Base-by-base conservation (phyloP, 2,329 filamentous ascomycete species). In the Metarhizium sp. region DNA sequence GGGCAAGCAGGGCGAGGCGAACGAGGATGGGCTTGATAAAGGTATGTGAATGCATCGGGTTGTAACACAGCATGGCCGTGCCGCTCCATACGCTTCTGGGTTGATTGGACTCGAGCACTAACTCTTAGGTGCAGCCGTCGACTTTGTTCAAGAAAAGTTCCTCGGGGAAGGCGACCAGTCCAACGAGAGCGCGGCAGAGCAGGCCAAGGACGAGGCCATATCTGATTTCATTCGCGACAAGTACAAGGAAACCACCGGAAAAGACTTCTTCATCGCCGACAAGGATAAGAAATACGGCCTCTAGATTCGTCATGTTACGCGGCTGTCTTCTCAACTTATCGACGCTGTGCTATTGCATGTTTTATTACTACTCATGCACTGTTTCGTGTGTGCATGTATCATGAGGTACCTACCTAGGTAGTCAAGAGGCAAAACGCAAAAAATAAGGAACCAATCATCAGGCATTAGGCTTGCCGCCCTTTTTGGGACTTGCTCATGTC, bases 1-100 rank as follows among this genome's bases (percentile, higher is more conserved):
- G 89, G 89, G 89, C 42, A 72, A 72, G 38, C 75, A 88, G 70
- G 84, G 85, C 67, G 89, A 92, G 79, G 85, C 90, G 80, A 87
- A 91, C 63, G 88, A 94, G 71, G 88, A 92, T 66, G 73, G 70
- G n/a, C 80, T 94, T 53, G 89, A 94, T 74, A 94, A 94, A 75
- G 85, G 88, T 90, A 59, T 29, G 58, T 58, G 20, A 49, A 13
- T 16, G 4, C 16, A 49, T 16, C 13, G 11, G 14, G 13, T 5
- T 40, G 38, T 13, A 14, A 40, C 14, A 16, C 11, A 16, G 14
- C 38, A 40, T 40, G 38, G 11, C 38, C 38, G 32, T 34, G 32
- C 38, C 13, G 5, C 38, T 16, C 38, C 38, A 13, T 16, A 5
- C 38, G 38, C 13, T 5, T 40, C 38, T 11, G 14, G 8, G 13